Conservation (phyloP, 1,284 basidiomycete species). For the Cystobasidiaceae sp. region DNA sequence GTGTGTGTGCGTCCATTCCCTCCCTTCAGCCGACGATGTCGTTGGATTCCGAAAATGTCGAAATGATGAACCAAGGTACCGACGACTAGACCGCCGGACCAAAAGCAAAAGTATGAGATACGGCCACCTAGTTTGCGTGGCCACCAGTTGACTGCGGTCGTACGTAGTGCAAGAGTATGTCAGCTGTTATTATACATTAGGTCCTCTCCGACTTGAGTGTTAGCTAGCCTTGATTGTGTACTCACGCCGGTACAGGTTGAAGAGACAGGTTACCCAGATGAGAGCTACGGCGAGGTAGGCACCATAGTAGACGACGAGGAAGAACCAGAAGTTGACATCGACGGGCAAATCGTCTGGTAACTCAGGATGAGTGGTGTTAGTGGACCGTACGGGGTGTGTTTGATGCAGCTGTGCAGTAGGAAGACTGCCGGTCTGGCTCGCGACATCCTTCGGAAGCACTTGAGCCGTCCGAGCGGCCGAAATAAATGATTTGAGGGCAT, state of each 20-base stretch:
- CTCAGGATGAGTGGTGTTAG: not conserved
- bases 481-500: too few species aligned
- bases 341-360: constrained; percentile 43
- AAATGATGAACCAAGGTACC: constrained; percentile 52
- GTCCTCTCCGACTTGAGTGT: too few species aligned
- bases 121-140: constrained; percentile 51
- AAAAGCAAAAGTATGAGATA: constrained; percentile 53
- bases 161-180: too few species aligned
- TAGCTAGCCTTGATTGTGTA: too few species aligned
- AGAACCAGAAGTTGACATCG: constrained; percentile 53
- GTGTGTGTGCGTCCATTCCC: constrained; percentile 1
- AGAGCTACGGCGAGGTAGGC: constrained; percentile 52
- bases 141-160: constrained; percentile 48
- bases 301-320: constrained; percentile 47
- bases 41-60: constrained; percentile 46
- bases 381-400: too few species aligned
- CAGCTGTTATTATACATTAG: too few species aligned
- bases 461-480: too few species aligned
- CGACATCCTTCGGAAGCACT: too few species aligned
- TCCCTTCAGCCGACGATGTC: constrained; percentile 34
- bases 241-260: constrained; percentile 49
- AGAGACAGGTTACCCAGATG: constrained; percentile 56
- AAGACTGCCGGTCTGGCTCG: too few species aligned
- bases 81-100: constrained; percentile 50
- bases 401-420: too few species aligned